These are phyloP conservation scores for Hypoxylon sp. DNA, from an alignment of 2,329 filamentous ascomycete species.

Conservation along the genomic window DNA sequence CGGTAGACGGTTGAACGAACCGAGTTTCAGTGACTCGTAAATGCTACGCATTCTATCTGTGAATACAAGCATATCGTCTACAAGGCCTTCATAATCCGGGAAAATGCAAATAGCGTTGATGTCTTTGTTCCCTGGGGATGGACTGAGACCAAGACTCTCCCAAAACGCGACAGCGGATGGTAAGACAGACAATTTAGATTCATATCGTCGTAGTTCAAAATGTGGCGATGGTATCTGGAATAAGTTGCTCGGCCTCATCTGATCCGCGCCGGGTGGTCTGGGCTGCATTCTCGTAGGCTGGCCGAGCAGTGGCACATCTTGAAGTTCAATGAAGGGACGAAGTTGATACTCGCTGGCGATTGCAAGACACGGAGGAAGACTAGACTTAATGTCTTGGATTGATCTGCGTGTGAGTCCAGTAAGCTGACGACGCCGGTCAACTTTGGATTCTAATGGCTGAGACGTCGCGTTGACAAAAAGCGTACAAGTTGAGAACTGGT, in stretches of 20 bases:
- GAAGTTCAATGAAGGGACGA: slow-evolving; percentile 69
- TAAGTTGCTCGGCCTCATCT: slow-evolving; percentile 65
- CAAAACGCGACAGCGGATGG: slow-evolving; percentile 84
- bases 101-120: slow-evolving; percentile 79
- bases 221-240: slow-evolving; percentile 78
- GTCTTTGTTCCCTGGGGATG: slow-evolving; percentile 79
- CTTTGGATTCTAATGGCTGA: slow-evolving; percentile 53
- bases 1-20: slow-evolving; percentile 70
- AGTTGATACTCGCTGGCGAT: slow-evolving; percentile 59
- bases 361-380: slow-evolving; percentile 62
- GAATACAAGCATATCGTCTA: slow-evolving; percentile 73
- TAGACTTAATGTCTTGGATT: slow-evolving; percentile 63
- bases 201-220: slow-evolving; percentile 78
- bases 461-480: slow-evolving; percentile 54
- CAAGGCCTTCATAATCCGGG: slow-evolving; percentile 74
- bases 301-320: slow-evolving; percentile 68
- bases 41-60: slow-evolving; percentile 76
- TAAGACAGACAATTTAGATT: slow-evolving; percentile 78
- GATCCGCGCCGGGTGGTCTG: slow-evolving; percentile 63
- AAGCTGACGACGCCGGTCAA: slow-evolving; percentile 59
- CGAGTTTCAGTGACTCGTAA: slow-evolving; percentile 82
- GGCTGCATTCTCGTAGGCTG: slow-evolving; percentile 68
- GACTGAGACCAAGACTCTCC: slow-evolving; percentile 83
- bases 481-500: slow-evolving; percentile 73
- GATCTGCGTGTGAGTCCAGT: slow-evolving; percentile 62